Evolutionary conservation across 257 asterid species (phyloP).

Genomic region (Solanum neorickii): DNA sequence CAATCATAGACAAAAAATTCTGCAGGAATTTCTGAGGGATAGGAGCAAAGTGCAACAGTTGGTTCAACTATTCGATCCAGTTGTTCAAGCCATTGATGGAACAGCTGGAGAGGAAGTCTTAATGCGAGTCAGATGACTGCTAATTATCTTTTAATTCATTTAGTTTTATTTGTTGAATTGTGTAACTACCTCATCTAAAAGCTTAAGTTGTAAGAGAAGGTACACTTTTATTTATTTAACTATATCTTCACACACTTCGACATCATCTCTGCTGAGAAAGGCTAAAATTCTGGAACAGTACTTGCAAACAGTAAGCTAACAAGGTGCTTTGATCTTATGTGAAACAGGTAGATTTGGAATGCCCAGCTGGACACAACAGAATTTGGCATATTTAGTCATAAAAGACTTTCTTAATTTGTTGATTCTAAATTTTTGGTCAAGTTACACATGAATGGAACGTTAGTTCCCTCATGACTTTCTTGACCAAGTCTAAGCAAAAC

Average conservation of each 20-base stretch:
- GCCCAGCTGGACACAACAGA: constrained; percentile 50
- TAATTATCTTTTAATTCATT: neutral
- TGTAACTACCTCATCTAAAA: neutral
- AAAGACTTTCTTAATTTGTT: neutral
- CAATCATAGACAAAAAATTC: neutral
- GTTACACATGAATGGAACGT: neutral
- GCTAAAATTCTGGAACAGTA: neutral
- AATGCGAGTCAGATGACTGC: constrained; percentile 50
- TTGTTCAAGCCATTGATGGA: constrained; percentile 55
- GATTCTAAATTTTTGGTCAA: neutral
- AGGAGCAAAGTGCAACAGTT: constrained; percentile 60
- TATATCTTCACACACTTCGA: neutral
- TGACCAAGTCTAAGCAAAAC: neutral
- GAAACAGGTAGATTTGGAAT: constrained; percentile 76
- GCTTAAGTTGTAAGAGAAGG: neutral
- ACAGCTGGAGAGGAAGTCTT: constrained; percentile 72
- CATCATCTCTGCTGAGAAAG: neutral
- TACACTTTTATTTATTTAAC: neutral
- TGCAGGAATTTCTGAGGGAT: constrained; percentile 72
- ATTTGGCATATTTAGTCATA: constrained; percentile 83
- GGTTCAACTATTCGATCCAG: constrained; percentile 65
- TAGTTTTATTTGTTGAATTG: neutral
- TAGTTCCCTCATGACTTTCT: neutral
- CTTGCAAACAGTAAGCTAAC: neutral
- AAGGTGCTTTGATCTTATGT: neutral